These are phyloP conservation scores for Athelia sp. DNA, from an alignment of 1,284 basidiomycete species.

Conservation along the genomic window DNA sequence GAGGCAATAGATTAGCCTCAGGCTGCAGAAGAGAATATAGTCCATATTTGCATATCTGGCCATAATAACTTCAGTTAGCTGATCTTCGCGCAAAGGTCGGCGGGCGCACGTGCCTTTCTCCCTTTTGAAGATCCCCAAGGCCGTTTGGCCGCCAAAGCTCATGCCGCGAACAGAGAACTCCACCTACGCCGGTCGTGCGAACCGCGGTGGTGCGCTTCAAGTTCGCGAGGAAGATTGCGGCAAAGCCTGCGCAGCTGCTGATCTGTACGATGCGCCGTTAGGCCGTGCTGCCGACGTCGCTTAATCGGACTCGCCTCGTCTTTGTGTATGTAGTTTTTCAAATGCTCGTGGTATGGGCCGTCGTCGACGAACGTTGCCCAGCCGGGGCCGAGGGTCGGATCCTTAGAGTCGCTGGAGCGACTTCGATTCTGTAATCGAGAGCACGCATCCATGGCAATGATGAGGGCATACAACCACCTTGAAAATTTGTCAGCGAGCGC, in stretches of 20 bases:
- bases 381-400: conserved; percentile 14
- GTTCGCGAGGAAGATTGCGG: conserved; percentile 12
- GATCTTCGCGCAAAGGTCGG: background rate
- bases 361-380: conserved; percentile 13
- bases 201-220: conserved; percentile 13
- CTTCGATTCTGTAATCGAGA: conserved; percentile 14
- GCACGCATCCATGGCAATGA: conserved; percentile 16
- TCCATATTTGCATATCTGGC: conserved; percentile 15
- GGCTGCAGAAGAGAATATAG: conserved; percentile 3
- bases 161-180: conserved; percentile 13
- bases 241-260: conserved; percentile 15
- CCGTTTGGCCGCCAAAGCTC: conserved; percentile 13
- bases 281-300: conserved; percentile 8
- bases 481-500: conserved; percentile 3
- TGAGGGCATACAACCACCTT: conserved; percentile 1
- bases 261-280: conserved; percentile 2
- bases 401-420: conserved; percentile 5
- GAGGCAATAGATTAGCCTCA: background rate
- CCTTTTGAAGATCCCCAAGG: conserved; percentile 16
- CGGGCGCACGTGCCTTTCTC: background rate
- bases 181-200: conserved; percentile 11
- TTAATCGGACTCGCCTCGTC: conserved; percentile 15
- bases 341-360: background rate
- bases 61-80: background rate
- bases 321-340: conserved; percentile 8